These are phyloP conservation scores for Trametes coccinea DNA, from an alignment of 768 basidiomycete species.

Conservation along the genomic window DNA sequence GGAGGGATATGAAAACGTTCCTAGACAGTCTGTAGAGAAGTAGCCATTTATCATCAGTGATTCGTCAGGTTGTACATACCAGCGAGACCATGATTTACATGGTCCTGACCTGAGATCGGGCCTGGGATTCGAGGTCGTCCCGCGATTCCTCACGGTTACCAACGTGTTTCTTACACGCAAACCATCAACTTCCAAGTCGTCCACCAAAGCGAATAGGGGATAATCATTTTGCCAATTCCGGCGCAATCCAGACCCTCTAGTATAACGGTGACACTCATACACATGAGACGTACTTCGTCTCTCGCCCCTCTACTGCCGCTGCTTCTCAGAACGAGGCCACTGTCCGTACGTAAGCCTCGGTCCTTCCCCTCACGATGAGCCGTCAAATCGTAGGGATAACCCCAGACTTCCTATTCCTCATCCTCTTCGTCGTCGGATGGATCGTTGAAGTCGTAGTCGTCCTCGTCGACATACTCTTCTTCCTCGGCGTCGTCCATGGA, in stretches of 20 bases:
- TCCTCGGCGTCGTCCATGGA: constrained; percentile 73
- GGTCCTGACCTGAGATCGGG: too few species aligned
- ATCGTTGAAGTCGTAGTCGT: constrained; percentile 21
- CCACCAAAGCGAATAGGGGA: not conserved
- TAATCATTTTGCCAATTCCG: constrained; percentile 9
- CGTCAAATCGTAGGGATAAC: not conserved
- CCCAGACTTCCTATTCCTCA: constrained; percentile 9
- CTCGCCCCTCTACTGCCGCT: not conserved
- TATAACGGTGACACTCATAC: constrained; percentile 10
- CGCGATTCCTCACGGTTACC: too few species aligned
- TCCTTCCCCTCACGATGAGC: not conserved
- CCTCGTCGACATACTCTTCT: constrained; percentile 38
- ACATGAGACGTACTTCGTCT: not conserved
- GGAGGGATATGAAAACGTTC: not conserved
- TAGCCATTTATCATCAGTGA: too few species aligned
- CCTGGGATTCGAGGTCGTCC: too few species aligned
- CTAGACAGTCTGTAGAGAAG: not conserved
- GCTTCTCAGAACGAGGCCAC: not conserved
- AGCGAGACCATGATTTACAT: too few species aligned
- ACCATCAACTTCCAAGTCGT: too few species aligned
- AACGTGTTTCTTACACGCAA: too few species aligned
- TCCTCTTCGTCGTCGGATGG: constrained; percentile 13
- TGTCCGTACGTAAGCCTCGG: not conserved
- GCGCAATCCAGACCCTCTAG: constrained; percentile 13
- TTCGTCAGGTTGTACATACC: too few species aligned